Percentiles rank a stretch among this genome's conserved stretches.
Evolutionary conservation across 2,329 filamentous ascomycete species (phyloP).

Genomic region (Colletotrichum acutatum): DNA sequence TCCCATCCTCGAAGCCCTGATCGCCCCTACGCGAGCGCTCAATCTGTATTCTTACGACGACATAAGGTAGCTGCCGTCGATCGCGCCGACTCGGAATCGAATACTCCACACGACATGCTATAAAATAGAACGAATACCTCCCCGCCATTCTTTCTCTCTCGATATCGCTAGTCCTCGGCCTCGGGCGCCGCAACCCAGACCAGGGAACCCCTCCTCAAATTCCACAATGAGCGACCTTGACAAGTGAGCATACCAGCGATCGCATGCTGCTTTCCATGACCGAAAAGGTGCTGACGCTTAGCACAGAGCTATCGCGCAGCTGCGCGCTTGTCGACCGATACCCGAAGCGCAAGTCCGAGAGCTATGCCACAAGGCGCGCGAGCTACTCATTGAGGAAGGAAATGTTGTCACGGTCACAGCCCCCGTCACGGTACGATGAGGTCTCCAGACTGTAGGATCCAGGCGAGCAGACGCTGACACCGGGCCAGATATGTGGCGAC

Average conservation of each 20-base stretch:
- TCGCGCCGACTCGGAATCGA: background rate
- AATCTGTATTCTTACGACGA: constrained; percentile 1
- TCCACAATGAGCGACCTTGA: constrained; percentile 89
- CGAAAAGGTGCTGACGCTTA: constrained; percentile 23
- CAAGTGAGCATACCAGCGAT: constrained; percentile 65
- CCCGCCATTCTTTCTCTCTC: background rate
- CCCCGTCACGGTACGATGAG: constrained; percentile 82
- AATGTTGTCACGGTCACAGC: constrained; percentile 97
- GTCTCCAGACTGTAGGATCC: too few species aligned
- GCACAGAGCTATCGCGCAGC: constrained; percentile 87
- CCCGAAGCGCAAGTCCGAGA: constrained; percentile 96
- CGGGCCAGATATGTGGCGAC: constrained; percentile 84
- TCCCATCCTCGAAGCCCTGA: constrained; percentile 20
- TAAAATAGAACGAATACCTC: background rate
- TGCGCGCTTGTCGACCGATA: constrained; percentile 95
- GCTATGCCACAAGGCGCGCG: constrained; percentile 95
- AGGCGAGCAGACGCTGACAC: constrained; percentile 5
- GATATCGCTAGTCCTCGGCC: constrained; percentile 10
- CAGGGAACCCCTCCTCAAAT: constrained; percentile 17
- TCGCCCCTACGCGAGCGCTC: constrained; percentile 18
- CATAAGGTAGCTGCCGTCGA: background rate
- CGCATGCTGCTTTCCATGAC: background rate
- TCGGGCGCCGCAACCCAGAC: constrained; percentile 17
- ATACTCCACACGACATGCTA: background rate
- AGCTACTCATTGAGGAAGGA: constrained; percentile 95